Evolutionary conservation across 73 alveolate species (phyloP).

Genomic region (Blepharisma stoltei): DNA sequence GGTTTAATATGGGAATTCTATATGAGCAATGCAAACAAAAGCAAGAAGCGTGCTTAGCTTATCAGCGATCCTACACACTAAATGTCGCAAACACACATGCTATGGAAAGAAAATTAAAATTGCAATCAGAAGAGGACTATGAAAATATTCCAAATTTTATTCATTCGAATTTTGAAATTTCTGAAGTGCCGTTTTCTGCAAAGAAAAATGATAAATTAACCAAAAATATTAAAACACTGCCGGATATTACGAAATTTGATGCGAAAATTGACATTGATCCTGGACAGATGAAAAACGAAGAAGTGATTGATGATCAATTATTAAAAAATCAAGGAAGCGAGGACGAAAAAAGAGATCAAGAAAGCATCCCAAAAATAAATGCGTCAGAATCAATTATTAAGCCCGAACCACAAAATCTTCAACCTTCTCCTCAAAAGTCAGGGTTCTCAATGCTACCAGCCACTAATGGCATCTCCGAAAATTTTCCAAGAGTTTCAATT

Average conservation of each 20-base stretch:
- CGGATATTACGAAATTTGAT: no score
- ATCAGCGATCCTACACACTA: slow-evolving; percentile 8
- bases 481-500: no score
- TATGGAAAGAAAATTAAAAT: background rate
- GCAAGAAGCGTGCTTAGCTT: slow-evolving; percentile 61
- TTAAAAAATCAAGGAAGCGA: background rate
- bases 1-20: slow-evolving; percentile 59
- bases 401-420: slow-evolving; percentile 14
- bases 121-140: background rate
- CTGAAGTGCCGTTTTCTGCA: no score
- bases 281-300: background rate
- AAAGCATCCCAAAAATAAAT: background rate
- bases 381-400: background rate
- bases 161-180: no score
- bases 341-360: background rate
- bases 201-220: no score
- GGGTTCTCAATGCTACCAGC: no score
- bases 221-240: no score
- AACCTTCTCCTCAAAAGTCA: no score
- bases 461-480: no score
- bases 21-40: slow-evolving; percentile 67
- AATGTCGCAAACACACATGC: background rate
- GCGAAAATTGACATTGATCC: no score
- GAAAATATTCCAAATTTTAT: no score
- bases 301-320: background rate